Evolutionary conservation across 2,329 filamentous ascomycete genomes (phyloP).

Genomic region (Nigrospora oryzae): DNA sequence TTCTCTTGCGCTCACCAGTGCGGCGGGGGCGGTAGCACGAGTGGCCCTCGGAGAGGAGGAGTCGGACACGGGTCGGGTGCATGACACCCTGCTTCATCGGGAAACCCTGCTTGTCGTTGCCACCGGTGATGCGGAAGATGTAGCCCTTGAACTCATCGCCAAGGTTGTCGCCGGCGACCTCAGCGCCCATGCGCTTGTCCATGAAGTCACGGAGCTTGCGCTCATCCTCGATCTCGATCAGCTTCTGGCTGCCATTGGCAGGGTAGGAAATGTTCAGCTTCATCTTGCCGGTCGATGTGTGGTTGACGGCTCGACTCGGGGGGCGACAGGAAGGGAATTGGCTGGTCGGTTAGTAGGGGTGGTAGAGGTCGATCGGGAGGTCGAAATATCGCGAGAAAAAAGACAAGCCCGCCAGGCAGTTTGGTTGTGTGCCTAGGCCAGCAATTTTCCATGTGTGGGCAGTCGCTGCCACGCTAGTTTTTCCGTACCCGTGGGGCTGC

Average conservation of each 20-base stretch:
- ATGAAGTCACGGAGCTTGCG: conserved; percentile 98
- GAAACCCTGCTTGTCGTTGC: conserved; percentile 99
- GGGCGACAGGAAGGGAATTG: conserved; percentile 13
- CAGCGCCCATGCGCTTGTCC: conserved; percentile 93
- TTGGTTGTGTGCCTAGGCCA: too few species aligned
- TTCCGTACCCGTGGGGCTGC: too few species aligned
- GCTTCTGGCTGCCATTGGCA: conserved; percentile 99
- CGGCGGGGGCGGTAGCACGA: conserved; percentile 98
- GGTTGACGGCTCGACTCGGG: conserved; percentile 22
- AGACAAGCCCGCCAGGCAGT: not conserved
- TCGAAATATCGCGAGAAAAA: conserved; percentile 4
- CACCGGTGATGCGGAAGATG: conserved; percentile 98
- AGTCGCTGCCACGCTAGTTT: too few species aligned
- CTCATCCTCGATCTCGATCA: conserved; percentile 99
- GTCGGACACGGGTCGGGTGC: conserved; percentile 95
- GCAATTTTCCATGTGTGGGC: not conserved
- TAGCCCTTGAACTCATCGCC: conserved; percentile 99
- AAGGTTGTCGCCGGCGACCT: conserved; percentile 88
- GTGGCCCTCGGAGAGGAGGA: conserved; percentile 93
- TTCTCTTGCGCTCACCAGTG: conserved; percentile 97
- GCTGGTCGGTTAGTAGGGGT: conserved; percentile 20
- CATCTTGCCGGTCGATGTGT: conserved; percentile 46
- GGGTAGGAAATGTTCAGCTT: conserved; percentile 77
- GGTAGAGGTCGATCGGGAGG: conserved; percentile 5
- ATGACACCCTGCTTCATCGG: conserved; percentile 99